These are phyloP conservation scores for Blastocrithidia nonstop DNA, from an alignment of 208 protist species.

Conservation along the genomic window DNA sequence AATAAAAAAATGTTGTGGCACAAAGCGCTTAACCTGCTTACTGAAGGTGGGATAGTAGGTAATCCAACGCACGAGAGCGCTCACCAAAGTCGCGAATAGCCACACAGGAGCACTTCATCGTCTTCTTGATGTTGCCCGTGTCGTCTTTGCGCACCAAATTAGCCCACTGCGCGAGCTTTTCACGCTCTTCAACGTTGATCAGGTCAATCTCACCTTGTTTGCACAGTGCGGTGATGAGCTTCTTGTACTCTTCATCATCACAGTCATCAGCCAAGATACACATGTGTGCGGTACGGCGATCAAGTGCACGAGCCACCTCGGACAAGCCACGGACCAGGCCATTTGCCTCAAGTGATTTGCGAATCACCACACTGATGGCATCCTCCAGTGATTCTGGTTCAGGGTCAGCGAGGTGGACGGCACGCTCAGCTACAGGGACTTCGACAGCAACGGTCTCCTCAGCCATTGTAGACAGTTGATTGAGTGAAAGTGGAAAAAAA, in stretches of 20 bases:
- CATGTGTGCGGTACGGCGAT: slow-evolving; percentile 72
- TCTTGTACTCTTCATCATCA: slow-evolving; percentile 88
- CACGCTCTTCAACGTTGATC: slow-evolving; percentile 73
- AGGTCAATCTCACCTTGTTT: slow-evolving; percentile 75
- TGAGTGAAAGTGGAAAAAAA: no score
- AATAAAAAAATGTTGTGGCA: no score
- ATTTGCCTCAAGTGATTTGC: slow-evolving; percentile 74
- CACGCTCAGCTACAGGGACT: slow-evolving; percentile 39
- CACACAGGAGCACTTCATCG: slow-evolving; percentile 78
- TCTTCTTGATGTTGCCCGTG: slow-evolving; percentile 58
- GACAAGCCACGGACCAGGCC: slow-evolving; percentile 80
- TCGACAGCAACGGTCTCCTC: slow-evolving; percentile 61
- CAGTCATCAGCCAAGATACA: slow-evolving; percentile 84
- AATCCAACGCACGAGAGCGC: slow-evolving; percentile 68
- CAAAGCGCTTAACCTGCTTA: no score
- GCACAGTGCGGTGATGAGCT: slow-evolving; percentile 71
- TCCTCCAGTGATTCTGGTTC: slow-evolving; percentile 64
- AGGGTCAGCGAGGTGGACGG: slow-evolving; percentile 26
- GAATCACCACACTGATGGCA: slow-evolving; percentile 77
- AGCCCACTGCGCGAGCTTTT: slow-evolving; percentile 75
- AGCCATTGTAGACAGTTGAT: slow-evolving; percentile 41
- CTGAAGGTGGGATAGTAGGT: slow-evolving; percentile 60
- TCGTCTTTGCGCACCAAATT: slow-evolving; percentile 39
- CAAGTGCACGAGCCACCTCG: slow-evolving; percentile 70
- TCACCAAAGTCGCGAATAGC: slow-evolving; percentile 82